Conservation (phyloP, 257 asterid species). For the Solanum paucissectum region DNA sequence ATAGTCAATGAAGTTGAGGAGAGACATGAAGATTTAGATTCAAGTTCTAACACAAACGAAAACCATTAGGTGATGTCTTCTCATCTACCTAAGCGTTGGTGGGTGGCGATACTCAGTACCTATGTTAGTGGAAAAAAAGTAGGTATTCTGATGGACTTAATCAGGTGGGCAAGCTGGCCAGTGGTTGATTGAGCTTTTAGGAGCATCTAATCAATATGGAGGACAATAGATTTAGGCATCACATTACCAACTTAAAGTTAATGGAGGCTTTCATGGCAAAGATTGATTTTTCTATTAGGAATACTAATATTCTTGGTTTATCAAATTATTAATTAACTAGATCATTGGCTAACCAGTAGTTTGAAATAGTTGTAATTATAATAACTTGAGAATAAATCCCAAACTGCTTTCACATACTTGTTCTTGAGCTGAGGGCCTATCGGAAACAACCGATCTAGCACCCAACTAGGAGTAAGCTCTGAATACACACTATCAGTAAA, state of each 20-base stretch:
- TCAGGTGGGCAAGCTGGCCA: neutral
- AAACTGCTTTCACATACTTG: no score
- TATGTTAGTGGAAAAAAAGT: neutral
- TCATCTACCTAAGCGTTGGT: neutral
- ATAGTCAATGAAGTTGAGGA: neutral
- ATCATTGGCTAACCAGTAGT: neutral
- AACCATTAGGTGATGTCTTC: neutral
- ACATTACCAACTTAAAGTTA: neutral
- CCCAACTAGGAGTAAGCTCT: no score
- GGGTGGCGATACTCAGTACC: rapidly evolving
- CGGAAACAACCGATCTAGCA: rapidly evolving
- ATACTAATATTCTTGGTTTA: neutral
- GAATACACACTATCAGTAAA: neutral
- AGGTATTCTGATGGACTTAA: neutral
- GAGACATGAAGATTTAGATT: neutral
- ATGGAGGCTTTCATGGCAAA: neutral
- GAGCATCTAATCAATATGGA: neutral
- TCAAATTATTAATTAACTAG: neutral
- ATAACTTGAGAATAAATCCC: neutral
- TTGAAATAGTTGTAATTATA: neutral
- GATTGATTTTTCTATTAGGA: neutral
- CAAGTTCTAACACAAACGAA: neutral
- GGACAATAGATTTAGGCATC: neutral
- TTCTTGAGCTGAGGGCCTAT: no score
- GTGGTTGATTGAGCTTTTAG: neutral